phyloP scores from a whole-genome alignment of 2,329 filamentous ascomycete genomes.

The Rhexocercosporidium sp. region DNA sequence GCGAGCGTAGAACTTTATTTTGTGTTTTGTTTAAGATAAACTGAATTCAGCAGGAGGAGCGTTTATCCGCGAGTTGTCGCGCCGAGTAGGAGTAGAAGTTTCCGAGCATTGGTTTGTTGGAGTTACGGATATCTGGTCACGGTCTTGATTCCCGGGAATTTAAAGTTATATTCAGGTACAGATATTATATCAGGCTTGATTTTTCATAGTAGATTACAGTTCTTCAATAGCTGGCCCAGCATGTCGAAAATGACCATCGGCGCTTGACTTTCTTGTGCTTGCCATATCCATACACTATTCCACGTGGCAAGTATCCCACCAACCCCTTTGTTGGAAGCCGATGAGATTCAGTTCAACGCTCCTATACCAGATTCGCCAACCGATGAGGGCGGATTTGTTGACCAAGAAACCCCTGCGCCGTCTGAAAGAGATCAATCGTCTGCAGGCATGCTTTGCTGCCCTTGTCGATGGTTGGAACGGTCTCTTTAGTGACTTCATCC shows the following conservation, averaged over 20 bases:
- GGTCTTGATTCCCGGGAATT: neutral
- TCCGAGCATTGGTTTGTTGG: neutral
- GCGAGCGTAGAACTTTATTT: slow-evolving; percentile 2
- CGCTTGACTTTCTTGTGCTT: slow-evolving; percentile 28
- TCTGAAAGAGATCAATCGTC: neutral
- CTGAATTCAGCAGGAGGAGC: neutral
- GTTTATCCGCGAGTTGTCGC: no score
- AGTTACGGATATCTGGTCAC: neutral
- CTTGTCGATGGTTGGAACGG: neutral
- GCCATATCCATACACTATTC: slow-evolving; percentile 35
- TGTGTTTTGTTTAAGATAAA: slow-evolving; percentile 6
- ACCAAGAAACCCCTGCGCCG: neutral
- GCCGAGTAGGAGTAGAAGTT: no score
- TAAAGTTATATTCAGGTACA: neutral
- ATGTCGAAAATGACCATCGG: slow-evolving; percentile 34
- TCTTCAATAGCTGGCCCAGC: slow-evolving; percentile 26
- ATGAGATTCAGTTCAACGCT: neutral
- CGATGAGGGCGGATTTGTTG: neutral
- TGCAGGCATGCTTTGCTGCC: neutral
- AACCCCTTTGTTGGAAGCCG: neutral
- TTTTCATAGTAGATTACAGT: slow-evolving; percentile 13
- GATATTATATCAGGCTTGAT: neutral
- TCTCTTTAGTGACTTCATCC: neutral
- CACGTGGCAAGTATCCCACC: slow-evolving; percentile 8
- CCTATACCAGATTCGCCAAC: neutral